Percentiles rank a stretch among this genome's conserved stretches.
Conservation (phyloP, 148 eudicot genomes). For the Hydrangea macrophylla region DNA sequence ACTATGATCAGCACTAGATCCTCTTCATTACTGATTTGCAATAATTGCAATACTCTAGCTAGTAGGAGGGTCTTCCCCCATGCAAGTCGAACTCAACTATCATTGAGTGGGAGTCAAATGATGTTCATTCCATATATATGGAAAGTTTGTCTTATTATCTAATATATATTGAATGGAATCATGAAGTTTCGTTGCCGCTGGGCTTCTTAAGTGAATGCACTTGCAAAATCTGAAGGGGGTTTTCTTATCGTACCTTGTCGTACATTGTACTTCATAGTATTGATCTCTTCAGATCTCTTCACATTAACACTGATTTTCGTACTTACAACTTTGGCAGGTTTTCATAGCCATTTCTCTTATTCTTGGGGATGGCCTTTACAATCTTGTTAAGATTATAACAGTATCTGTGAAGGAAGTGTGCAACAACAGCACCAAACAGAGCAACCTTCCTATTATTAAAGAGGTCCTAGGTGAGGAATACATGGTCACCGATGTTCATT, state of each 20-base stretch:
- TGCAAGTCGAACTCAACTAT: no score
- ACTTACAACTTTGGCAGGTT: slow-evolving; percentile 33
- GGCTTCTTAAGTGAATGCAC: not conserved
- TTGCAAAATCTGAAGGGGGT: not conserved
- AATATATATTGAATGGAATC: no score
- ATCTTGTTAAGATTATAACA: slow-evolving; percentile 56
- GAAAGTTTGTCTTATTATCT: no score
- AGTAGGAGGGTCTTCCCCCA: no score
- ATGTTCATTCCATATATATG: not conserved
- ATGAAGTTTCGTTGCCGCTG: no score
- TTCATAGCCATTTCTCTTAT: slow-evolving; percentile 63
- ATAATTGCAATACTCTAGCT: no score
- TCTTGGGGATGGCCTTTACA: slow-evolving; percentile 73
- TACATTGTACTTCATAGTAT: not conserved
- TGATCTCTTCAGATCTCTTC: not conserved
- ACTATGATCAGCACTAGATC: no score
- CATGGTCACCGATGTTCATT: not conserved
- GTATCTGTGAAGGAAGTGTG: slow-evolving; percentile 44
- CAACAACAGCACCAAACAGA: slow-evolving; percentile 45
- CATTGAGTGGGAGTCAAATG: no score
- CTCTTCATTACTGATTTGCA: no score
- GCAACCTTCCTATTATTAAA: slow-evolving; percentile 41
- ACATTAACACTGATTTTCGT: not conserved
- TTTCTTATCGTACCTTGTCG: not conserved
- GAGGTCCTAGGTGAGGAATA: slow-evolving; percentile 43